A percentile compares a stretch with the other conserved stretches of the same genome.
Evolutionary conservation across 768 basidiomycete genomes (phyloP).

Genomic region (Lactarius tabidus): DNA sequence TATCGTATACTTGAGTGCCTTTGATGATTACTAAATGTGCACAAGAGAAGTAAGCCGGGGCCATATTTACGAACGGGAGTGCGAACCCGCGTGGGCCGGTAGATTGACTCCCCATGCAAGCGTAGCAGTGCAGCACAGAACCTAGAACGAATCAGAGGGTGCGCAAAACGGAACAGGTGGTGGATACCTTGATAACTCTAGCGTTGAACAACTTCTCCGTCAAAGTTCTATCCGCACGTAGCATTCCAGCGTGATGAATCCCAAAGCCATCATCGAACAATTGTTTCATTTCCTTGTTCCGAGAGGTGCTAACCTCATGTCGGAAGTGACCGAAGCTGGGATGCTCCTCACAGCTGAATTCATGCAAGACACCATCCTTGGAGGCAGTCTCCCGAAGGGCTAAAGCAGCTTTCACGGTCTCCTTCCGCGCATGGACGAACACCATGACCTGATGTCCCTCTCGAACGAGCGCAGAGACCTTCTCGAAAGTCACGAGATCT

Average conservation of each 20-base stretch:
- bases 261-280: constrained; percentile 91
- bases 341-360: constrained; percentile 80
- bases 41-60: constrained; percentile 11
- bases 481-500: constrained; percentile 84
- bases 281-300: constrained; percentile 96
- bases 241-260: constrained; percentile 98
- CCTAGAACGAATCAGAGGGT: constrained; percentile 45
- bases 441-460: constrained; percentile 99
- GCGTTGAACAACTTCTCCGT: constrained; percentile 94
- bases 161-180: not conserved
- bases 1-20: constrained; percentile 95
- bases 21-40: constrained; percentile 77
- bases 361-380: constrained; percentile 64
- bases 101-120: constrained; percentile 99
- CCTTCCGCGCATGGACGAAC: constrained; percentile 97
- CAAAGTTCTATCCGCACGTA: constrained; percentile 89
- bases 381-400: constrained; percentile 73
- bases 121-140: constrained; percentile 96
- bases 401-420: constrained; percentile 90
- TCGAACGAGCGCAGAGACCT: constrained; percentile 82
- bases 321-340: constrained; percentile 75
- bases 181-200: constrained; percentile 77
- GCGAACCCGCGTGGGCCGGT: constrained; percentile 89
- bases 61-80: constrained; percentile 9
- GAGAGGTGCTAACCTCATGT: constrained; percentile 69